Conservation (phyloP, 2,329 filamentous ascomycete genomes). For the Rachicladosporium sp. region DNA sequence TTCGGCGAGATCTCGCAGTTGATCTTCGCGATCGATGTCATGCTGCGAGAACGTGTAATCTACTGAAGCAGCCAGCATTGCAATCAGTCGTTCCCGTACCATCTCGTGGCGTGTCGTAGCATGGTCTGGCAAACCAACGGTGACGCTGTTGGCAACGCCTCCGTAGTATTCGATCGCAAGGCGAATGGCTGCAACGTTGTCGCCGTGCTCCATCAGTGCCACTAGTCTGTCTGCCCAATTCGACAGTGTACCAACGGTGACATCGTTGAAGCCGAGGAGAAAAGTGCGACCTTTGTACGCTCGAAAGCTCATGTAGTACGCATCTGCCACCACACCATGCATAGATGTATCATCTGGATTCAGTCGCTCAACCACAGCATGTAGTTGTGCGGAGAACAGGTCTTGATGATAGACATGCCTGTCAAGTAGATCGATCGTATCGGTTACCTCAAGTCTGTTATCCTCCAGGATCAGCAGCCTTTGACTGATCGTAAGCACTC, state of each 20-base stretch:
- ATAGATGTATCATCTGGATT: slow-evolving; percentile 79
- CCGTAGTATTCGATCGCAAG: slow-evolving; percentile 87
- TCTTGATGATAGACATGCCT: slow-evolving; percentile 89
- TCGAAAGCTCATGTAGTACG: slow-evolving; percentile 95
- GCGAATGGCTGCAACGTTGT: slow-evolving; percentile 82
- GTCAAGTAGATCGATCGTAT: slow-evolving; percentile 82
- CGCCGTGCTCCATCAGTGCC: slow-evolving; percentile 91
- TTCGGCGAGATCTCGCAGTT: slow-evolving; percentile 66
- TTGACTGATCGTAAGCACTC: slow-evolving; percentile 87
- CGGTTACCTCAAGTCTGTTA: slow-evolving; percentile 74
- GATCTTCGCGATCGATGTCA: slow-evolving; percentile 38
- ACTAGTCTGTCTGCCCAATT: slow-evolving; percentile 95
- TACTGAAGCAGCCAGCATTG: slow-evolving; percentile 86
- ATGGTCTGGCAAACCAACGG: slow-evolving; percentile 84
- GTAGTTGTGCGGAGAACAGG: slow-evolving; percentile 77
- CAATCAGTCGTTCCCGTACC: slow-evolving; percentile 77
- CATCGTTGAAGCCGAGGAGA: slow-evolving; percentile 82
- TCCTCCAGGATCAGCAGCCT: slow-evolving; percentile 88
- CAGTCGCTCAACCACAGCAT: slow-evolving; percentile 71
- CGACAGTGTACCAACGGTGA: slow-evolving; percentile 80
- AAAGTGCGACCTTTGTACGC: slow-evolving; percentile 91
- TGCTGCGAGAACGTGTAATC: slow-evolving; percentile 70
- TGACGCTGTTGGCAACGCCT: slow-evolving; percentile 84
- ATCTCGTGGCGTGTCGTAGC: slow-evolving; percentile 61
- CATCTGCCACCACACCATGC: slow-evolving; percentile 93